Conservation (phyloP, 371 early-diverging fungal species). For the Lichtheimia corymbifera region DNA sequence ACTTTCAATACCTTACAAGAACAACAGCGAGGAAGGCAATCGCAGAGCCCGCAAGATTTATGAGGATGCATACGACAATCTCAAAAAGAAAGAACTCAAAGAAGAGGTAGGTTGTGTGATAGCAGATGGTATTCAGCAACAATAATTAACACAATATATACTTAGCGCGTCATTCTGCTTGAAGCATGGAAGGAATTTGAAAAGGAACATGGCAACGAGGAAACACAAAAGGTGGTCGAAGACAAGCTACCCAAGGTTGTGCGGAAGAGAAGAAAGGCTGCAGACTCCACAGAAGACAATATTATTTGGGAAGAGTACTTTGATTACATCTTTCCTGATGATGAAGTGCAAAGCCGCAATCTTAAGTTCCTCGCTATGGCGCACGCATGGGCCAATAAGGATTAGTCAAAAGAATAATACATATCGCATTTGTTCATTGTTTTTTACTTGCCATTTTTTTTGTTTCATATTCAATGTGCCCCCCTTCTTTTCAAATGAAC, state of each 20-base stretch:
- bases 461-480: no score
- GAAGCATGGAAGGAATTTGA: slow-evolving; percentile 95
- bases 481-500: no score
- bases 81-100: slow-evolving; percentile 70
- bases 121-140: background rate
- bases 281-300: slow-evolving; percentile 61
- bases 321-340: slow-evolving; percentile 98
- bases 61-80: slow-evolving; percentile 67
- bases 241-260: slow-evolving; percentile 86
- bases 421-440: background rate
- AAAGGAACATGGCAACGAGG: slow-evolving; percentile 61
- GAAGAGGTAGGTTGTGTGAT: slow-evolving; percentile 59
- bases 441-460: no score
- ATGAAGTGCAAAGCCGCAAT: slow-evolving; percentile 76
- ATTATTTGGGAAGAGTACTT: slow-evolving; percentile 93
- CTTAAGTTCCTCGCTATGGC: slow-evolving; percentile 91
- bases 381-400: slow-evolving; percentile 72
- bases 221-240: slow-evolving; percentile 61
- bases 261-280: slow-evolving; percentile 77
- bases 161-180: slow-evolving; percentile 77
- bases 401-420: background rate
- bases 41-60: slow-evolving; percentile 74
- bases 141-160: slow-evolving; percentile 1
- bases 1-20: slow-evolving; percentile 57
- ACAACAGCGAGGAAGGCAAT: slow-evolving; percentile 42